phyloP scores from a whole-genome alignment of 305 asterid species.

The Lippia alba region DNA sequence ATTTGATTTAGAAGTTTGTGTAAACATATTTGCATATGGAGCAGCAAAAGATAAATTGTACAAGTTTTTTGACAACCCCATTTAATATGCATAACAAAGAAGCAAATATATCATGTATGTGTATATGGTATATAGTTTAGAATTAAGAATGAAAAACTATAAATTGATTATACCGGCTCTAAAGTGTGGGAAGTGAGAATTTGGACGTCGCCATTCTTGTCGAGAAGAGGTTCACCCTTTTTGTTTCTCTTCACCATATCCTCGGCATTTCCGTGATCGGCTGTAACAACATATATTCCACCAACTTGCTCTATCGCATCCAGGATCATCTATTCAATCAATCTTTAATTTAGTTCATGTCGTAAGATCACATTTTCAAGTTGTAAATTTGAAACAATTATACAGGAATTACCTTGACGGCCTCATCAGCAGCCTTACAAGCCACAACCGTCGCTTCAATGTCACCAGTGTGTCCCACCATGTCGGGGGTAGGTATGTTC shows the following conservation, averaged over 20 bases:
- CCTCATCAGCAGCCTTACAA: slow-evolving; percentile 81
- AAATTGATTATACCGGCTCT: slow-evolving; percentile 55
- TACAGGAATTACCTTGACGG: slow-evolving; percentile 62
- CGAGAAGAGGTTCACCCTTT: slow-evolving; percentile 76
- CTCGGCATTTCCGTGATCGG: slow-evolving; percentile 88
- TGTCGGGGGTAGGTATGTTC: slow-evolving; percentile 73
- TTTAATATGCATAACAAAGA: too few species aligned
- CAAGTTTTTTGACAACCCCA: neutral
- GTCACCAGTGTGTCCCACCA: slow-evolving; percentile 90
- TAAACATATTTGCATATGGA: too few species aligned
- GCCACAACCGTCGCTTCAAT: slow-evolving; percentile 72
- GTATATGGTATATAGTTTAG: too few species aligned
- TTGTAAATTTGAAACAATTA: neutral
- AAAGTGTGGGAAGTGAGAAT: slow-evolving; percentile 76
- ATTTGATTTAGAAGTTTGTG: too few species aligned
- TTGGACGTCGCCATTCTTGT: slow-evolving; percentile 72
- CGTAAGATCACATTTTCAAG: neutral
- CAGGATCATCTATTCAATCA: slow-evolving; percentile 58
- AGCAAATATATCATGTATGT: too few species aligned
- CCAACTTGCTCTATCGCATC: slow-evolving; percentile 83
- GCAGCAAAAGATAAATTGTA: neutral
- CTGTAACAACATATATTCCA: slow-evolving; percentile 75
- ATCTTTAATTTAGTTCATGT: neutral
- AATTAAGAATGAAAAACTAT: neutral
- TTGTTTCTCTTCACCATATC: slow-evolving; percentile 86